Percentiles rank a stretch among this genome's conserved stretches.
Conservation (phyloP, 1,284 basidiomycete genomes). For the Pseudozyma flocculosa region DNA sequence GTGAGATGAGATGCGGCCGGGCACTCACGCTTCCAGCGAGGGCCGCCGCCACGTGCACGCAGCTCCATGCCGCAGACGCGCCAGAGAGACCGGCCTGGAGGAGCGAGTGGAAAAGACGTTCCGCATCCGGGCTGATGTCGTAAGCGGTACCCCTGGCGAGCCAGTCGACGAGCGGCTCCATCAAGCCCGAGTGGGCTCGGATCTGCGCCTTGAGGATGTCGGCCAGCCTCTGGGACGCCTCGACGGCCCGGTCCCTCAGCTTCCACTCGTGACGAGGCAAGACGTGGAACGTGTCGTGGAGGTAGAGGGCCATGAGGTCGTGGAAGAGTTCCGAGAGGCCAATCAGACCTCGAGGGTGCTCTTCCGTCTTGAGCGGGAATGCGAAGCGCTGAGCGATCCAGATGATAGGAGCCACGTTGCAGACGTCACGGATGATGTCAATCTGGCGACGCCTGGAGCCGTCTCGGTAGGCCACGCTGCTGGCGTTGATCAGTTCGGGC, state of each 20-base stretch:
- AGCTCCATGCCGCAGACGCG: conserved; percentile 6
- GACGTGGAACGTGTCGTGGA: conserved; percentile 59
- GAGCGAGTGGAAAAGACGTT: conserved; percentile 13
- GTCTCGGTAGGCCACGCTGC: conserved; percentile 65
- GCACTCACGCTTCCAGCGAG: conserved; percentile 14
- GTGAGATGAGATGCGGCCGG: no score
- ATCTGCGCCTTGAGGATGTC: conserved; percentile 17
- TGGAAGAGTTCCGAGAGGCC: conserved; percentile 55
- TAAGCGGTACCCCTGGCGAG: conserved; percentile 22
- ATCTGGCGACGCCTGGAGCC: conserved; percentile 63
- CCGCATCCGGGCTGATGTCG: conserved; percentile 11
- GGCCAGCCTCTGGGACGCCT: conserved; percentile 3
- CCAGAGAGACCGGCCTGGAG: conserved; percentile 3
- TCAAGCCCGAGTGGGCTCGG: conserved; percentile 8
- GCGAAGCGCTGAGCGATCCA: conserved; percentile 59
- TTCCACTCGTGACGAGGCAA: conserved; percentile 61
- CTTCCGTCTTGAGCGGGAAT: conserved; percentile 69
- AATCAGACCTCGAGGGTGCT: conserved; percentile 65
- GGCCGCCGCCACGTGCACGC: conserved; percentile 15
- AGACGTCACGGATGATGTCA: conserved; percentile 72
- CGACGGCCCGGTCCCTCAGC: conserved; percentile 11
- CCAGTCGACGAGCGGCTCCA: conserved; percentile 15
- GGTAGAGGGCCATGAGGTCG: conserved; percentile 15
- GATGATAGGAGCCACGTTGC: conserved; percentile 68
- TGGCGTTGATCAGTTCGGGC: conserved; percentile 63